A percentile compares a stretch with the other conserved stretches of the same genome.
Evolutionary conservation across 495 filamentous ascomycete species (phyloP).

Genomic region (Aspergillus carlsbadensis): DNA sequence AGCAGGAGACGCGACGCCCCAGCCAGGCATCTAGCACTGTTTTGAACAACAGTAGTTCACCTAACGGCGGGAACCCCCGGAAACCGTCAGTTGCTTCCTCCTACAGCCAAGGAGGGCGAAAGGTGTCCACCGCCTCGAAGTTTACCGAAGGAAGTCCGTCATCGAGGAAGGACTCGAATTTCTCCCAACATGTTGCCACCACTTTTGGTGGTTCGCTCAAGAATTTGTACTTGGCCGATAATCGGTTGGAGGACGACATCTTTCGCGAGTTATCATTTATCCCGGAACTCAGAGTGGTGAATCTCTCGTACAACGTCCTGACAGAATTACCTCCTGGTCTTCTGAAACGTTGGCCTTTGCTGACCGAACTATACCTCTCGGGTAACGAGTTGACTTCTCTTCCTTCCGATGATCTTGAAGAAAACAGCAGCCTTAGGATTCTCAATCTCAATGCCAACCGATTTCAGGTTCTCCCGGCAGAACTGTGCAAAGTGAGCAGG

Average conservation of each 20-base stretch:
- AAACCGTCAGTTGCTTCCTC: conserved; percentile 82
- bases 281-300: conserved; percentile 81
- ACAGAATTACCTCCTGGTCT: conserved; percentile 88
- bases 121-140: conserved; percentile 78
- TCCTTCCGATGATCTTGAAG: conserved; percentile 92
- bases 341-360: conserved; percentile 79
- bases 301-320: conserved; percentile 92
- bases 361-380: conserved; percentile 91
- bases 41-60: conserved; percentile 72
- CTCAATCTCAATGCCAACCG: conserved; percentile 96
- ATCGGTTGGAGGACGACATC: conserved; percentile 87
- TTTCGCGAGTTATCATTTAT: conserved; percentile 87
- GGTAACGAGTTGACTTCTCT: conserved; percentile 91
- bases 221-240: conserved; percentile 88
- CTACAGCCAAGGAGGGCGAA: conserved; percentile 71
- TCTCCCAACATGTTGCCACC: conserved; percentile 68
- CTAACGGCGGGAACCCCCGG: conserved; percentile 56
- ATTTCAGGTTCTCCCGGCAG: conserved; percentile 93
- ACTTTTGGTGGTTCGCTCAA: conserved; percentile 85
- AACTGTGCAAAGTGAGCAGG: conserved; percentile 91
- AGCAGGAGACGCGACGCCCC: conserved; percentile 64
- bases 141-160: conserved; percentile 62
- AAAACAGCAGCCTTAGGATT: conserved; percentile 78
- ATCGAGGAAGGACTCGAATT: conserved; percentile 82
- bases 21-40: conserved; percentile 80